phyloP scores from a whole-genome alignment of 1,284 basidiomycete genomes.

The Macrocystidia cucumis region DNA sequence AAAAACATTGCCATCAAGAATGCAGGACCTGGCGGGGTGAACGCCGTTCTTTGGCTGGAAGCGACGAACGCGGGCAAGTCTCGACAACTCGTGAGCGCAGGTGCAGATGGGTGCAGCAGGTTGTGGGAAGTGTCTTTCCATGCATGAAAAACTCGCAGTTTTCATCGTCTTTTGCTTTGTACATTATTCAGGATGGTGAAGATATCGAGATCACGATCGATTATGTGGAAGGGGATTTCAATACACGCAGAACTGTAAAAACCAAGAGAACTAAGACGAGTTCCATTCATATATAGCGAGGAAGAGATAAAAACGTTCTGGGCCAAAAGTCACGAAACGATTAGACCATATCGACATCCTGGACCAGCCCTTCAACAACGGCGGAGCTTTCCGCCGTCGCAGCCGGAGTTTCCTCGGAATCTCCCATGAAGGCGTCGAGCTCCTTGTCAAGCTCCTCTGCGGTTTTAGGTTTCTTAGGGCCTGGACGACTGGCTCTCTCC shows the following conservation, averaged over 20 bases:
- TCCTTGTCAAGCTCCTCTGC: conserved; percentile 86
- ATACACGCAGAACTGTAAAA: no score
- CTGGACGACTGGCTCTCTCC: conserved; percentile 14
- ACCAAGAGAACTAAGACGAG: no score
- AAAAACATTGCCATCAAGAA: conserved; percentile 84
- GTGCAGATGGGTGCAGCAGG: conserved; percentile 80
- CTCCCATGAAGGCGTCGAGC: conserved; percentile 86
- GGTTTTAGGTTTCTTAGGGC: conserved; percentile 55
- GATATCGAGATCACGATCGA: no score
- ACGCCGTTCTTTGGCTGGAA: conserved; percentile 75
- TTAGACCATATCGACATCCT: conserved; percentile 16
- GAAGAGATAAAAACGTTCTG: no score
- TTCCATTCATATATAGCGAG: no score
- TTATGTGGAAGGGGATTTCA: no score
- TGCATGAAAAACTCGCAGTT: conserved; percentile 14
- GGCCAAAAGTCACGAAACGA: no score
- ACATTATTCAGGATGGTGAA: no score
- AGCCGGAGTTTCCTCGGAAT: conserved; percentile 31
- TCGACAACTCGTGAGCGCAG: conserved; percentile 61
- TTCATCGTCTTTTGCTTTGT: no score
- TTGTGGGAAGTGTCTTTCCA: conserved; percentile 67
- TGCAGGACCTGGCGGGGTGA: conserved; percentile 77
- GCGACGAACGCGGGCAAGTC: conserved; percentile 22
- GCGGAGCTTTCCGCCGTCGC: conserved; percentile 10
- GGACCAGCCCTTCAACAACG: no score